Evolutionary conservation across 2,329 filamentous ascomycete species (phyloP).

Genomic region (Cryoendolithus antarcticus): DNA sequence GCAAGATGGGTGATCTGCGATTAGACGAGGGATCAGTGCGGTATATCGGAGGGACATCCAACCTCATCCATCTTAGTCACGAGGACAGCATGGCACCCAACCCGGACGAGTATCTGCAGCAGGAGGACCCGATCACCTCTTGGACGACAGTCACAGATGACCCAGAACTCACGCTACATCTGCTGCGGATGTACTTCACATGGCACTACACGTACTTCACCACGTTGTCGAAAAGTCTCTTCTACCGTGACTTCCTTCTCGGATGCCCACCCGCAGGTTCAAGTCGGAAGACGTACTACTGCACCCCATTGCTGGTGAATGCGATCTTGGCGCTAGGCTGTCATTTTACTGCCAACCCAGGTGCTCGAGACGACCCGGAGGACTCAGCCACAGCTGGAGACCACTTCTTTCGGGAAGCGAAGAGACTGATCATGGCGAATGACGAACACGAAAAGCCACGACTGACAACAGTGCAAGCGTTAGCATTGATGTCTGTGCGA

Average conservation of each 20-base stretch:
- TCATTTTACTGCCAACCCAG: conserved; percentile 72
- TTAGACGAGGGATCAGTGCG: conserved; percentile 78
- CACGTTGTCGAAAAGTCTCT: conserved; percentile 72
- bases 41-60: conserved; percentile 89
- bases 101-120: conserved; percentile 35
- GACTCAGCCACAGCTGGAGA: conserved; percentile 83
- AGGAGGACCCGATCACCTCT: conserved; percentile 61
- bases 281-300: conserved; percentile 55
- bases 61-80: conserved; percentile 67
- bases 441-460: conserved; percentile 86
- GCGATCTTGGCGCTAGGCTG: conserved; percentile 86
- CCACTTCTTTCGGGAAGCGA: conserved; percentile 91
- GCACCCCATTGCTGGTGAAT: conserved; percentile 82
- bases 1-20: conserved; percentile 84
- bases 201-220: conserved; percentile 98
- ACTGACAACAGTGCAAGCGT: conserved; percentile 80
- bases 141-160: conserved; percentile 85
- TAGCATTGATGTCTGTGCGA: conserved; percentile 89
- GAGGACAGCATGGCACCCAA: conserved; percentile 20
- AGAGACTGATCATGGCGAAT: conserved; percentile 75
- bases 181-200: conserved; percentile 95
- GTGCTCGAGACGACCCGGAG: conserved; percentile 56
- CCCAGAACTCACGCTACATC: conserved; percentile 64
- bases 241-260: conserved; percentile 70
- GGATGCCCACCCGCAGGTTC: conserved; percentile 47